Evolutionary conservation across 2,329 filamentous ascomycete genomes (phyloP).

Genomic region (Ceratocystis cacaofunesta): DNA sequence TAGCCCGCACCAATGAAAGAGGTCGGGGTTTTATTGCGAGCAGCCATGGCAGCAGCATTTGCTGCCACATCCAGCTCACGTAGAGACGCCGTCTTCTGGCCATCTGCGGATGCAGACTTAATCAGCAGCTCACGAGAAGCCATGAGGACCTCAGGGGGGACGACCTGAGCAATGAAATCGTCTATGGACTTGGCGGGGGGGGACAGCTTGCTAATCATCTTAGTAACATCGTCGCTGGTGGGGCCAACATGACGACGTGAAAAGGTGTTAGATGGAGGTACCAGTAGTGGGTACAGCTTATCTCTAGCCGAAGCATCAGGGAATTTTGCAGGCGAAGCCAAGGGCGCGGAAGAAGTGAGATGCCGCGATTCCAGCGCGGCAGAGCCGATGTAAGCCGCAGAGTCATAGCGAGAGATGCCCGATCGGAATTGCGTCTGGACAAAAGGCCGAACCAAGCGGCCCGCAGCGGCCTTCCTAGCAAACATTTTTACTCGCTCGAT

Average conservation of each 20-base stretch:
- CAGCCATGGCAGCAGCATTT: constrained; percentile 24
- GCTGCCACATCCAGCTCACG: constrained; percentile 46
- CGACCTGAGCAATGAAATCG: constrained; percentile 69
- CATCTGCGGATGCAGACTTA: neutral
- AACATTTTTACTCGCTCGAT: constrained; percentile 9
- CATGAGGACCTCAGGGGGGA: constrained; percentile 59
- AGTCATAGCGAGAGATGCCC: neutral
- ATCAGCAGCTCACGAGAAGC: constrained; percentile 13
- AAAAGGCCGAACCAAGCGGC: constrained; percentile 14
- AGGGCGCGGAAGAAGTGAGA: neutral
- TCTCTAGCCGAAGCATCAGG: constrained; percentile 6
- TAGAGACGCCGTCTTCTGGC: constrained; percentile 23
- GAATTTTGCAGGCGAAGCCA: neutral
- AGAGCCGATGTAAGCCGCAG: neutral
- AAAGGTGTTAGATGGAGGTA: constrained; percentile 32
- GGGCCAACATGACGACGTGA: constrained; percentile 78
- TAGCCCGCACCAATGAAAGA: constrained; percentile 82
- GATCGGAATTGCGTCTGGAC: neutral
- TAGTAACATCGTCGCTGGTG: constrained; percentile 48
- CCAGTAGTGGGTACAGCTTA: constrained; percentile 15
- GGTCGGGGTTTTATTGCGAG: constrained; percentile 30
- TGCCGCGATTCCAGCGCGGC: neutral
- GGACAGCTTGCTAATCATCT: constrained; percentile 69
- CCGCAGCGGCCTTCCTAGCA: constrained; percentile 10
- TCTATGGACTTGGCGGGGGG: constrained; percentile 61